Evolutionary conservation across 1,139 yeast species (phyloP), one percentile per base, ranked within the genome.

Genomic region (Taphrina flavorubra): DNA sequence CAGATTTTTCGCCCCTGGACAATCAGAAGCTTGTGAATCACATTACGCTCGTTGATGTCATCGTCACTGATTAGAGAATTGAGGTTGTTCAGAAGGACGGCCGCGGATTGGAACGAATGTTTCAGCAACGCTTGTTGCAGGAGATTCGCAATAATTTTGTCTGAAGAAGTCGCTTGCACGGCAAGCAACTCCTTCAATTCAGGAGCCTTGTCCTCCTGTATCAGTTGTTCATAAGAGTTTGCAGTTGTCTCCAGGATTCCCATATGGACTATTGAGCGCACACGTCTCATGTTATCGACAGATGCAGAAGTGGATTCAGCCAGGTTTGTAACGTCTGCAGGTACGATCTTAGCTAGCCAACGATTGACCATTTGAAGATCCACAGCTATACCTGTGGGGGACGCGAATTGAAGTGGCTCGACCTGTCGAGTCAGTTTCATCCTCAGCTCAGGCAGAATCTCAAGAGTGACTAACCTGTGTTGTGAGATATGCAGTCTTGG

Each of bases 11-110:
- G 86, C 1, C 97, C 97, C 69, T 89, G 82, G 39, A 87, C 85
- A 68, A 92, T 87, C 42, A 92, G 85, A 74, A 87, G 87, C 73
- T 90, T 90, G 77, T 92, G 98, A 74, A 92, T 85, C 74, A 92
- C 88, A 76, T 89, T 92, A 72, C 97, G 83, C 34, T 91, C 90
- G 70, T 89, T 87, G 62, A 92, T 86, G 75, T 92, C 97, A 7
- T 86, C 79, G 0, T 86, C 82, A 74, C 91, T 97, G 65, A 82
- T 80, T 34, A 87, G 77, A 7, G 84, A 79, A 1, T 84, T 83
- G 37, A 83, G 78, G 18, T 79, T 77, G 44, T 78, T 79, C 65
- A 90, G 79, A 47, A 90, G 77, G 18, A 77, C 78, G 72, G 85
- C 87, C 68, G 90, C 85, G 74, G 92, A 87, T 11, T 80, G 78